Evolutionary conservation across 305 asterid genomes (phyloP).

Genomic region (Fraxinus platypoda): DNA sequence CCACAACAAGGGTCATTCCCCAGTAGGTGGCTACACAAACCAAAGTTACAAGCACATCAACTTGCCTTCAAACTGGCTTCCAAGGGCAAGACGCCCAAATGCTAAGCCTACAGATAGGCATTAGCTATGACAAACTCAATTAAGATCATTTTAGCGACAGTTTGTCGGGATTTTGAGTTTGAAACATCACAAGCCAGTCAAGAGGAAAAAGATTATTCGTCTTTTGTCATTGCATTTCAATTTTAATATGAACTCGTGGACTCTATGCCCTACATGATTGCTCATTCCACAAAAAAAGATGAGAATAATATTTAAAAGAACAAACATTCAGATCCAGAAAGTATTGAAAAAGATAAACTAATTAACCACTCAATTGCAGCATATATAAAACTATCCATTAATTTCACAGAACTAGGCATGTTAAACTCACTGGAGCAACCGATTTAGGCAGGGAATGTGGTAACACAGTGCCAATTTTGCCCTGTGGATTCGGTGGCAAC

Average conservation of each 20-base stretch:
- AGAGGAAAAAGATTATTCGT: neutral
- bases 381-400: neutral
- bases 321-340: neutral
- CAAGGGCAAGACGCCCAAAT: neutral
- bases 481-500: conserved; percentile 26
- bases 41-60: neutral
- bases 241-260: neutral
- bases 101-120: neutral
- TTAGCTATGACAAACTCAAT: neutral
- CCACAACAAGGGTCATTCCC: neutral
- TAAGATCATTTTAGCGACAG: neutral
- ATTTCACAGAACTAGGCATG: neutral
- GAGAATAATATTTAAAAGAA: neutral
- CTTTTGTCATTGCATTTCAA: neutral
- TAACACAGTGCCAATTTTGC: conserved; percentile 3
- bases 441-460: conserved; percentile 16
- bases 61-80: neutral
- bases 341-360: neutral
- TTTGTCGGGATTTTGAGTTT: neutral
- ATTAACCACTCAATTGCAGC: neutral
- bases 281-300: neutral
- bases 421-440: conserved; percentile 49
- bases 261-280: neutral
- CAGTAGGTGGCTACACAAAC: neutral
- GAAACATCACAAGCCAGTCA: neutral